Evolutionary conservation across 768 basidiomycete species (phyloP).

Genomic region (Amanita fuliginea): DNA sequence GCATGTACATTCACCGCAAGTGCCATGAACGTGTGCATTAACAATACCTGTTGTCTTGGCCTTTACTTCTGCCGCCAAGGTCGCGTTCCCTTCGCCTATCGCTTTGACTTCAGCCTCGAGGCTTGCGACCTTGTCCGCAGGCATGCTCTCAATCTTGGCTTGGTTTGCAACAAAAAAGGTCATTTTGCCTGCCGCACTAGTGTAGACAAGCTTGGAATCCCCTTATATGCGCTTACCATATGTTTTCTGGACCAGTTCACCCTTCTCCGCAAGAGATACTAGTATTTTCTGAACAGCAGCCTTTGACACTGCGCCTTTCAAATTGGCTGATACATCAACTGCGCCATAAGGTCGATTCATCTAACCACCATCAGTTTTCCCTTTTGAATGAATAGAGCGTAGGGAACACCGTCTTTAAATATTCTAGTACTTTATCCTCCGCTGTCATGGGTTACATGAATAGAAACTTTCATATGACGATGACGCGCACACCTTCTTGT

Average conservation of each 20-base stretch:
- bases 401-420: slow-evolving; percentile 53
- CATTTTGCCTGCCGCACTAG: slow-evolving; percentile 51
- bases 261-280: slow-evolving; percentile 72
- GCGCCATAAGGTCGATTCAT: slow-evolving; percentile 94
- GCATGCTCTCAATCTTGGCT: slow-evolving; percentile 53
- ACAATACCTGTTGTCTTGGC: slow-evolving; percentile 29
- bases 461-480: background rate
- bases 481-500: slow-evolving; percentile 44
- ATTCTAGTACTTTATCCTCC: slow-evolving; percentile 67
- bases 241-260: slow-evolving; percentile 67
- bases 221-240: slow-evolving; percentile 43
- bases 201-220: slow-evolving; percentile 9
- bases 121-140: slow-evolving; percentile 44
- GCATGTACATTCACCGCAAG: background rate
- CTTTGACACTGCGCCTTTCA: slow-evolving; percentile 85
- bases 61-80: slow-evolving; percentile 39
- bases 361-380: slow-evolving; percentile 24
- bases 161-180: slow-evolving; percentile 85
- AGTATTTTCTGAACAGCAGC: slow-evolving; percentile 79
- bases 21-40: background rate
- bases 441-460: slow-evolving; percentile 27
- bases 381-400: background rate
- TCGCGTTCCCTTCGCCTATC: slow-evolving; percentile 51
- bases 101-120: slow-evolving; percentile 50
- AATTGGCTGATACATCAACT: slow-evolving; percentile 83